Percentiles rank a stretch among this genome's conserved stretches.
phyloP scores from a whole-genome alignment of 2,329 filamentous ascomycete species.

The Microsporum canis region DNA sequence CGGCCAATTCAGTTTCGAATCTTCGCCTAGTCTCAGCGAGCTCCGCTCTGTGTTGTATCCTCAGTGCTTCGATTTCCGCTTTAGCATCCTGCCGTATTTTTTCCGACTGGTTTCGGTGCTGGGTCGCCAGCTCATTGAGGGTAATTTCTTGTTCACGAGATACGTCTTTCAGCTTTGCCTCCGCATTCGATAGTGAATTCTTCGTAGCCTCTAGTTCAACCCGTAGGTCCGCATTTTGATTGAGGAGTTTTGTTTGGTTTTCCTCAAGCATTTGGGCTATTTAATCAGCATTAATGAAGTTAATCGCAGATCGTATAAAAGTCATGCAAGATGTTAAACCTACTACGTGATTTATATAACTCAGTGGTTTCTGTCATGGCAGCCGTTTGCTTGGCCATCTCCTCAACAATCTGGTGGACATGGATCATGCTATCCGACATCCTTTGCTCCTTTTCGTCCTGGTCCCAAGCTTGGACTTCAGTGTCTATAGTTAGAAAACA shows the following conservation, averaged over 20 bases:
- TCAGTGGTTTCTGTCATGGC: slow-evolving; percentile 1
- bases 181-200: slow-evolving; percentile 40
- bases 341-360: slow-evolving; percentile 58
- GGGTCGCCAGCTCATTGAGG: slow-evolving; percentile 42
- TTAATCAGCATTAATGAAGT: neutral
- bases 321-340: slow-evolving; percentile 19
- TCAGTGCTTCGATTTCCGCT: slow-evolving; percentile 47
- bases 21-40: slow-evolving; percentile 53
- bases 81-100: slow-evolving; percentile 32
- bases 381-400: neutral
- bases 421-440: slow-evolving; percentile 48
- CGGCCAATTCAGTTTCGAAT: slow-evolving; percentile 55
- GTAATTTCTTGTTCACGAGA: slow-evolving; percentile 42
- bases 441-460: slow-evolving; percentile 50
- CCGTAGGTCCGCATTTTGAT: slow-evolving; percentile 46
- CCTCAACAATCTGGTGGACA: slow-evolving; percentile 60
- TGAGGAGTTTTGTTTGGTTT: slow-evolving; percentile 40
- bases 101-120: slow-evolving; percentile 39
- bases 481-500: slow-evolving; percentile 61
- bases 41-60: slow-evolving; percentile 55
- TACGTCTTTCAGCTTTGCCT: slow-evolving; percentile 41
- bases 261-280: slow-evolving; percentile 48
- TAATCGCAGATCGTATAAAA: neutral
- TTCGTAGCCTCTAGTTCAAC: slow-evolving; percentile 56
- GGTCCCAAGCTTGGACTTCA: slow-evolving; percentile 61